phyloP scores from a whole-genome alignment of 106 monocot genomes.

The Narthecium ossifragum region DNA sequence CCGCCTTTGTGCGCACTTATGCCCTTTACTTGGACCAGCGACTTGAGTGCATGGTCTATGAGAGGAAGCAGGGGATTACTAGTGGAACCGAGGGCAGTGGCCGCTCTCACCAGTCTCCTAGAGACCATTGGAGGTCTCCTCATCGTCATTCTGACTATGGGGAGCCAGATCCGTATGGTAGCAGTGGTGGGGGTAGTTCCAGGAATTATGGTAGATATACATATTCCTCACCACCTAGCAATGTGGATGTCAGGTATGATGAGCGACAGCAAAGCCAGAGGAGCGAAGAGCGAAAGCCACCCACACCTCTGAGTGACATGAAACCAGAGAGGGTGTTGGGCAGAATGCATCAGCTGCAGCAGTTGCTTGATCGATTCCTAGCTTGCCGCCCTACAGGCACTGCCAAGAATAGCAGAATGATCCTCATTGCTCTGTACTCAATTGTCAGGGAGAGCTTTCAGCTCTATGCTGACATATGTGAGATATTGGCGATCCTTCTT shows the following conservation, averaged over 20 bases:
- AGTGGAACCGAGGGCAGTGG: not conserved
- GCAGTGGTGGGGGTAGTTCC: slow-evolving; percentile 11
- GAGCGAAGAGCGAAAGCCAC: slow-evolving; percentile 28
- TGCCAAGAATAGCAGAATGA: slow-evolving; percentile 56
- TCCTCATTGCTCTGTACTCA: slow-evolving; percentile 54
- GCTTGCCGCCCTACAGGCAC: slow-evolving; percentile 47
- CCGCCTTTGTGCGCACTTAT: slow-evolving; percentile 63
- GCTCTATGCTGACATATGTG: slow-evolving; percentile 71
- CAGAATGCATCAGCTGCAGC: slow-evolving; percentile 60
- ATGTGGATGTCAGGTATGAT: slow-evolving; percentile 13
- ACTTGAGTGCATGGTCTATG: slow-evolving; percentile 40
- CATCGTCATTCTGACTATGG: slow-evolving; percentile 10
- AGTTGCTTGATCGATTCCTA: slow-evolving; percentile 57
- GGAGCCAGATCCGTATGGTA: slow-evolving; percentile 8
- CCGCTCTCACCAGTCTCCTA: not conserved
- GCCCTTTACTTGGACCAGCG: slow-evolving; percentile 65
- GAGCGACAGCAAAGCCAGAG: slow-evolving; percentile 6
- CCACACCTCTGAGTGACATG: slow-evolving; percentile 52
- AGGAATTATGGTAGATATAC: slow-evolving; percentile 9
- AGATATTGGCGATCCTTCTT: slow-evolving; percentile 61
- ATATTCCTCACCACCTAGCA: slow-evolving; percentile 1
- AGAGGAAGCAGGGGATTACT: slow-evolving; percentile 19
- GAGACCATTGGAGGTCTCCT: slow-evolving; percentile 4
- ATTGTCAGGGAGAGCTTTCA: slow-evolving; percentile 72
- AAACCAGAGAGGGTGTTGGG: slow-evolving; percentile 36